Evolutionary conservation across 2,329 filamentous ascomycete genomes (phyloP).

Genomic region (Penicillium sp.): DNA sequence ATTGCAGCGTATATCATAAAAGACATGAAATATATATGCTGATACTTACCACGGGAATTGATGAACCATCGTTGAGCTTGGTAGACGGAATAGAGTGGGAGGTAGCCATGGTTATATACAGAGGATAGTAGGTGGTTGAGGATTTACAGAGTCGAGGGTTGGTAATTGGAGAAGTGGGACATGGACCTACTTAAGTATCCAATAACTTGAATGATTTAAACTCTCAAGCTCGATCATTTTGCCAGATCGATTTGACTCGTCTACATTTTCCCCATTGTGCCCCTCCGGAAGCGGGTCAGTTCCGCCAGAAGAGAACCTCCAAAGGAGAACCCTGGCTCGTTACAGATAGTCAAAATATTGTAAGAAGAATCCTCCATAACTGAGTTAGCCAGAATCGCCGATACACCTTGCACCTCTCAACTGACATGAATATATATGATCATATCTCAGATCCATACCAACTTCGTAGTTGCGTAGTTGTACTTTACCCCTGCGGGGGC

Average conservation of each 20-base stretch:
- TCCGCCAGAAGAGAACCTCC: neutral
- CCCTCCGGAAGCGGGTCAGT: conserved; percentile 2
- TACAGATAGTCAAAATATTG: neutral
- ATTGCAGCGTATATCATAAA: neutral
- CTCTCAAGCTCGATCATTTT: neutral
- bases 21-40: neutral
- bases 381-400: neutral
- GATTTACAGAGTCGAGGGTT: neutral
- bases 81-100: conserved; percentile 48
- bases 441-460: too few relatives aligned
- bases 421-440: too few relatives aligned
- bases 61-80: conserved; percentile 63
- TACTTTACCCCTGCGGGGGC: neutral
- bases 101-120: conserved; percentile 9
- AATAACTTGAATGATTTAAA: neutral
- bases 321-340: neutral
- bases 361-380: neutral
- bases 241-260: too few relatives aligned
- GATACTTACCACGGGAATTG: conserved; percentile 60
- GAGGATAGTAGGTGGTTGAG: neutral
- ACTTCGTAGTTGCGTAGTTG: too few relatives aligned
- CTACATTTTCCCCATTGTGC: neutral
- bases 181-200: conserved; percentile 5
- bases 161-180: neutral
- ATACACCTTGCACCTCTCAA: neutral